These are phyloP conservation scores for Arachnomyces sp. DNA, from an alignment of 2,329 filamentous ascomycete genomes.

Conservation along the genomic window DNA sequence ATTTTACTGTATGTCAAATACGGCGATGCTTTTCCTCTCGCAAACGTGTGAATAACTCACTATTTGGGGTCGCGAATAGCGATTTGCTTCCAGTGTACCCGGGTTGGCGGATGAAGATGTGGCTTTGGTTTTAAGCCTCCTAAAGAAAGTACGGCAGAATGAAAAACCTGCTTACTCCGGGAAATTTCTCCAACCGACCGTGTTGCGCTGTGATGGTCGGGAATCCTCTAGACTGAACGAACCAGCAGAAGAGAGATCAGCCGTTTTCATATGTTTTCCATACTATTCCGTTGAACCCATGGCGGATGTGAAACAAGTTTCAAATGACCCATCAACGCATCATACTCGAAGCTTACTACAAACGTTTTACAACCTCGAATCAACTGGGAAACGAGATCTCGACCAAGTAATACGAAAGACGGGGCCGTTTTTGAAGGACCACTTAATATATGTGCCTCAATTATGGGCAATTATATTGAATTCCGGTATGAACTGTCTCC, in stretches of 20 bases:
- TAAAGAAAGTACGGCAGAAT: conserved; percentile 1
- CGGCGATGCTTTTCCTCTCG: too few relatives aligned
- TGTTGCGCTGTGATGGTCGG: conserved; percentile 6
- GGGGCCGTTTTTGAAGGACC: too few relatives aligned
- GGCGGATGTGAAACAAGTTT: background rate
- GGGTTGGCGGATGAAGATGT: conserved; percentile 5
- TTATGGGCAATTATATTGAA: too few relatives aligned
- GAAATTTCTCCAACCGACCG: background rate
- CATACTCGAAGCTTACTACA: too few relatives aligned
- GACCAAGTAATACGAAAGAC: too few relatives aligned
- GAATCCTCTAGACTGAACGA: conserved; percentile 1
- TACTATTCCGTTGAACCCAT: conserved; percentile 3
- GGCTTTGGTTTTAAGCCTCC: conserved; percentile 7
- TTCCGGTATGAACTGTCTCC: too few relatives aligned
- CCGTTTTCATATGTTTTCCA: conserved; percentile 1
- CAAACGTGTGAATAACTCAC: too few relatives aligned
- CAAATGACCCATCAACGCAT: background rate
- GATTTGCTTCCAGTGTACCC: conserved; percentile 7
- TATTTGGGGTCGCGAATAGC: background rate
- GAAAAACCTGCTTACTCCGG: background rate
- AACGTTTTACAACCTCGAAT: too few relatives aligned
- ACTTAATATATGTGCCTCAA: too few relatives aligned
- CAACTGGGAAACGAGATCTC: too few relatives aligned
- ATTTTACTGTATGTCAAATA: conserved; percentile 3
- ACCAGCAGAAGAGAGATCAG: conserved; percentile 4